Evolutionary conservation across 2,329 filamentous ascomycete genomes (phyloP), one percentile per base, ranked within the genome.

Genomic region (Delphinella strobiligena): DNA sequence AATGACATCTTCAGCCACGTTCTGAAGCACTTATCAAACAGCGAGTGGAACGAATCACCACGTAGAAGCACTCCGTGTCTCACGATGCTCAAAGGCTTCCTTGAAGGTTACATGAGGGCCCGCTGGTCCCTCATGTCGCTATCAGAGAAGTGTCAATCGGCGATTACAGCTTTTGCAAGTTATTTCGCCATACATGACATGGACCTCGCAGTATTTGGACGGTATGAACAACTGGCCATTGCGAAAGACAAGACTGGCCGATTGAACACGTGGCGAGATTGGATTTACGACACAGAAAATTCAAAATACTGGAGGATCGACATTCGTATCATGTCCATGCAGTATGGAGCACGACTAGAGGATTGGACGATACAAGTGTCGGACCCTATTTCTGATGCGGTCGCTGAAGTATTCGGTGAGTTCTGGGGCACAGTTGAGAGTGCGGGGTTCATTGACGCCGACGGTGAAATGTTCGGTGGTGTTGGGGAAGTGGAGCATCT

Each of bases 341-440:
- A 7, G 12, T 27, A 27, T 27, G 22, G 22, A 7, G 22, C 7
- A 12, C 7, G 7, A 7, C 22, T 12, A 12, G 22, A 27, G 12
- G 22, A 27, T 27, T 27, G 22, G 22, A 12, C 22, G 12, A 27
- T 27, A 27, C 7, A 27, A 7, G 7, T 27, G 7, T 7, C 12
- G 7, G 12, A 12, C 12, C 12, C 12, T 27, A 12, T 27, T 27
- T 7, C 7, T 7, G 22, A 27, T 27, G 22, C 22, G 12, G 12
- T 7, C 7, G 22, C 12, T 7, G 22, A 27, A 7, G 12, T 27
- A 27, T 16, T 10, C 16, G 14, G 32, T 22, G 34, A 36, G n/a
- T 36, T 36, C 22, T 36, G 34, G 34, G 18, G 27, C 11, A 36
- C 27, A 19, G 19, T 24, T 14, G 19, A 36, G 12, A n/a, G n/a